A percentile compares a stretch with the other conserved stretches of the same genome.
phyloP scores from a whole-genome alignment of 2,329 filamentous ascomycete genomes.

The Cytospora mali region DNA sequence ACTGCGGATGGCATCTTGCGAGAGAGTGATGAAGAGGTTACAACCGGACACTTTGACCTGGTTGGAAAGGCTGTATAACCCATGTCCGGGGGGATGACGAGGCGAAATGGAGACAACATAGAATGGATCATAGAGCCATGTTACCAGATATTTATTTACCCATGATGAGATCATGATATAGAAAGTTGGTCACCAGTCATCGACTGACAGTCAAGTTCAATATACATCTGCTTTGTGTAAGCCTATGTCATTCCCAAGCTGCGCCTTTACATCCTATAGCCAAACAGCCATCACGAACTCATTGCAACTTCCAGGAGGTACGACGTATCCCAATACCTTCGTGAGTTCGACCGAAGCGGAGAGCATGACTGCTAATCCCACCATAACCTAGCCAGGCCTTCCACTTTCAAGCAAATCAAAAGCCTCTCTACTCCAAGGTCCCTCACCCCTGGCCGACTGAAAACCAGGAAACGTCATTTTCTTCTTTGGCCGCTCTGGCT shows the following conservation, averaged over 20 bases:
- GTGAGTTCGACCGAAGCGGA: neutral
- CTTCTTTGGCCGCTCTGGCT: conserved; percentile 32
- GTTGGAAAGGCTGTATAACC: neutral
- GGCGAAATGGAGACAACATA: too few relatives aligned
- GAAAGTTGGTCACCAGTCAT: neutral
- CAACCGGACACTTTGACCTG: neutral
- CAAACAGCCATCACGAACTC: neutral
- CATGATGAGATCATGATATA: too few relatives aligned
- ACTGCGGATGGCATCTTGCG: conserved; percentile 20
- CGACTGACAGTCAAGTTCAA: neutral
- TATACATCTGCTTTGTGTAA: neutral
- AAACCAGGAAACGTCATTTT: conserved; percentile 46
- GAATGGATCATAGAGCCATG: neutral
- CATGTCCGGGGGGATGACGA: neutral
- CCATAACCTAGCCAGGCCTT: conserved; percentile 45
- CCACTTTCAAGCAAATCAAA: conserved; percentile 66
- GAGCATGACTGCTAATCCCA: too few relatives aligned
- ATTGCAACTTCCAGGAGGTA: neutral
- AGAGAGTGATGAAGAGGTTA: conserved; percentile 10
- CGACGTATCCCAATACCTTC: neutral
- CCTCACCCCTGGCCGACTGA: conserved; percentile 52
- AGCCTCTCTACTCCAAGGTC: conserved; percentile 71
- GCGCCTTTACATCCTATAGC: neutral
- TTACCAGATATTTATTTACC: neutral
- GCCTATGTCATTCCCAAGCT: neutral